Percentiles rank a stretch among this genome's conserved stretches.
Conservation (phyloP, 169 alveolate genomes). For the Condylostoma magnum region DNA sequence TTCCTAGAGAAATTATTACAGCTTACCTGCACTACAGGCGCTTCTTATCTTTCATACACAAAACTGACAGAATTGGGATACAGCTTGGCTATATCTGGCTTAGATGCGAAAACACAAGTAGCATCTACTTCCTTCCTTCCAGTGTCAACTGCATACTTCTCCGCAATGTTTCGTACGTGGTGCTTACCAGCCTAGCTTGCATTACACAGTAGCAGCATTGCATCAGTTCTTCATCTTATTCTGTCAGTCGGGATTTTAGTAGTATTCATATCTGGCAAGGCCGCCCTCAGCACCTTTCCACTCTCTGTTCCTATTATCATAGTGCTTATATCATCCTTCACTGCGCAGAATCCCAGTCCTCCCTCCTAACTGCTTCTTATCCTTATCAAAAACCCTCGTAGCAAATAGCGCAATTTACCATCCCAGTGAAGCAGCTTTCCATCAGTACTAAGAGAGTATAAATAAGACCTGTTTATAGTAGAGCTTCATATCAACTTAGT, state of each 20-base stretch:
- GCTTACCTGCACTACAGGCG: conserved; percentile 33
- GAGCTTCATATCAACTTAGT: conserved; percentile 45
- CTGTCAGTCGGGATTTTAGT: conserved; percentile 20
- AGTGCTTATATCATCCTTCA: conserved; percentile 35
- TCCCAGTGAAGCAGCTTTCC: conserved; percentile 54
- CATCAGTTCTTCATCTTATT: conserved; percentile 46
- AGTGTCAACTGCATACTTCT: conserved; percentile 37
- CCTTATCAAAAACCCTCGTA: conserved; percentile 44
- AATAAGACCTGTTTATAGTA: background rate
- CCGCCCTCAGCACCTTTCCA: conserved; percentile 42
- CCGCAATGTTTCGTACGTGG: conserved; percentile 44
- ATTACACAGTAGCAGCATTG: conserved; percentile 30
- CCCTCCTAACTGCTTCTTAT: conserved; percentile 24
- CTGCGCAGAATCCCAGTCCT: conserved; percentile 14
- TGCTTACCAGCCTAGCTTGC: conserved; percentile 17
- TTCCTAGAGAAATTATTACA: conserved; percentile 42
- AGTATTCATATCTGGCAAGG: background rate
- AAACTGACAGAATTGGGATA: conserved; percentile 41
- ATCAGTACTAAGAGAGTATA: conserved; percentile 43
- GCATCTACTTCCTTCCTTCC: conserved; percentile 50
- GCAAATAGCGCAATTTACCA: conserved; percentile 35
- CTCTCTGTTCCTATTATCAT: conserved; percentile 52
- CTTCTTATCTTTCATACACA: conserved; percentile 47
- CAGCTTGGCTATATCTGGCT: conserved; percentile 44
- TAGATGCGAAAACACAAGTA: conserved; percentile 36